Evolutionary conservation across 108 stramenopile genomes (phyloP), one percentile per base, ranked within the genome.

Genomic region (Cyclotella sp.): DNA sequence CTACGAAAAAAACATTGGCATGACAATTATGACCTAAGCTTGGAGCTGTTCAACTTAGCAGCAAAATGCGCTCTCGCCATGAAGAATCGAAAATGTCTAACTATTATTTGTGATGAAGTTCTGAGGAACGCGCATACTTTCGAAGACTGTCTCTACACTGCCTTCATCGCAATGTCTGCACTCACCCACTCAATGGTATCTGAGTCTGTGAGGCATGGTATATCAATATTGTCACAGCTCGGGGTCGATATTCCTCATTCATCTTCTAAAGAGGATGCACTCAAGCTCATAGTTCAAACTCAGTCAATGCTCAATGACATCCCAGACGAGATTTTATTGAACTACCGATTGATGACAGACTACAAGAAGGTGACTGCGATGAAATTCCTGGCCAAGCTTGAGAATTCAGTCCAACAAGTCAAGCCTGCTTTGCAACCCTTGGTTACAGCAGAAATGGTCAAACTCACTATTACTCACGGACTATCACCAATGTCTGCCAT

Each of bases 1-100:
- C 74, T 75, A 11, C 46, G 49, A 51, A 57, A 57, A 27, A 59
- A 58, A 9, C 65, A 75, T 47, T 75, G 74, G 74, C 11, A 43
- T 6, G 4, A 73, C 9, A 59, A 73, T 3, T 73, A 73, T n/a
- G n/a, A 13, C 16, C 30, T 73, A 30, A 73, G 72, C 60, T 24
- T 73, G 2, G 46, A 73, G 8, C 39, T 73, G 19, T 62, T 42
- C n/a, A 51, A 61, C 10, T 43, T 30, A 11, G 60, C 62, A 13
- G 72, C 72, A 16, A 49, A 73, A 26, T 62, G 62, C 60, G 59
- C 60, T 4, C 47, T 63, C 4, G n/a, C 34, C 4, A 34, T 34
- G 4, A 34, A 34, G 34, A 26, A 73, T 34, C 0, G 5, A 16
- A 40, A 19, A 22, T 51, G 63, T 21, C 24, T 73, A 1, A 16